Base-by-base conservation (phyloP, 345 rosid genomes). In the Microcos paniculata region DNA sequence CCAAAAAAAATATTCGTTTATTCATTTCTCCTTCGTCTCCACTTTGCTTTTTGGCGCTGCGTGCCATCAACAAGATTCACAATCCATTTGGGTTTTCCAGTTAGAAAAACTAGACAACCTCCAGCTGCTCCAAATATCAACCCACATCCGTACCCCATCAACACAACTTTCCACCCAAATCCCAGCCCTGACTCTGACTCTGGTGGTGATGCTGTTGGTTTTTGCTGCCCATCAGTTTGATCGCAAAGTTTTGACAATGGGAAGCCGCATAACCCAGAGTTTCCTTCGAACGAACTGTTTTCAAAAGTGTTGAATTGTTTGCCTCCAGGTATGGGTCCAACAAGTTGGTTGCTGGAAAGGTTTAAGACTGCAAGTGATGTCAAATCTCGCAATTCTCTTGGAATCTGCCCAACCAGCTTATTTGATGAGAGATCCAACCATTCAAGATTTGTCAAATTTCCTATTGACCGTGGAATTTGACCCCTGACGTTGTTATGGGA, bases 281-380 rank as follows among this genome's bases (percentile, higher is more conserved):
- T 51, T 51, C 58, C 58, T 21, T 55, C 4, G 14, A 8, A 55
- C 14, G 58, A 55, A 21, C 12, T 12, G 21, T 21, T 55, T 55
- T 55, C 58, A 55, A n/a, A 55, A 9, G 28, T 55, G 58, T 55
- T 55, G 13, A 55, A 55, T 13, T 21, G 58, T 9, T 51, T 51
- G 18, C 67, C 77, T 16, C 56, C 13, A 43, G 70, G 82, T 52
- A 62, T 62, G 7, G 45, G 66, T 31, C 66, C 45, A 62, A 62
- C 66, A 62, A 62, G 66, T 31, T 62, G 66, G 31, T 62, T 62
- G 18, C 35, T 8, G 19, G 67, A 74, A 42, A 79, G 28, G 43
- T 79, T 79, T 1, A 67, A 23, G 33, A 46, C 0, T 21, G 33
- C 12, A 23, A 67, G 55, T 6, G 14, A 64, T 19, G 77, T 63